These are phyloP conservation scores for Taphrina pruni DNA, from an alignment of 1,139 yeast genomes.

Conservation along the genomic window DNA sequence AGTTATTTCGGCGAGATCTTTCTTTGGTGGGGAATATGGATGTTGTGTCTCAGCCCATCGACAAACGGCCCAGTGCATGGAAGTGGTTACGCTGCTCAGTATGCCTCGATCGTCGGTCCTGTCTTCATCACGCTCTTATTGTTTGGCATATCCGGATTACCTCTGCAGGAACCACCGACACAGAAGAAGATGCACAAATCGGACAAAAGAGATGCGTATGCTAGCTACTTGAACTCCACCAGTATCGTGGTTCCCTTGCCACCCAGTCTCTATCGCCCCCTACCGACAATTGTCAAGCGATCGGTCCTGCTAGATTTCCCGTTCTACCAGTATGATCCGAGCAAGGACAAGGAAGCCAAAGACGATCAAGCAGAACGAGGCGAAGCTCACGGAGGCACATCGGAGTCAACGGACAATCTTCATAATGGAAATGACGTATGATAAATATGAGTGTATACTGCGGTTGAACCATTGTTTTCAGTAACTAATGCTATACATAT, in stretches of 20 bases:
- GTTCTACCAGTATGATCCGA: conserved; percentile 36
- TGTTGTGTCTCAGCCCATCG: conserved; percentile 36
- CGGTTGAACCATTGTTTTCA: no score
- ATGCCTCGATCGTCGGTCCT: conserved; percentile 32
- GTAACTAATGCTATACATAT: no score
- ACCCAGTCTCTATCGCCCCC: conserved; percentile 30
- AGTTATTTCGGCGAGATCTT: conserved; percentile 39
- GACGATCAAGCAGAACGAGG: conserved; percentile 35
- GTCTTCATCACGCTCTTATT: conserved; percentile 34
- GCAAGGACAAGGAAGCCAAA: conserved; percentile 20
- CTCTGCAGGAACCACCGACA: conserved; percentile 34
- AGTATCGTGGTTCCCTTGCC: conserved; percentile 29
- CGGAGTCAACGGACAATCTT: background rate
- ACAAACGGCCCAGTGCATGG: conserved; percentile 35
- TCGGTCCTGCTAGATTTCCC: conserved; percentile 32
- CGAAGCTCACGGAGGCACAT: background rate
- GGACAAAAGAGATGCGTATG: conserved; percentile 27
- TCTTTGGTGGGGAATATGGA: conserved; percentile 40
- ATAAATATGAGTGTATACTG: background rate
- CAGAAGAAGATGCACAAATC: conserved; percentile 40
- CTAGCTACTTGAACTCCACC: conserved; percentile 21
- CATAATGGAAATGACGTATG: background rate
- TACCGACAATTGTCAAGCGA: conserved; percentile 28
- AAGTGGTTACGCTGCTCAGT: conserved; percentile 36
- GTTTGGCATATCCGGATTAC: conserved; percentile 28